phyloP scores from a whole-genome alignment of 2,329 filamentous ascomycete species.

The Pestalotiopsis sp. region DNA sequence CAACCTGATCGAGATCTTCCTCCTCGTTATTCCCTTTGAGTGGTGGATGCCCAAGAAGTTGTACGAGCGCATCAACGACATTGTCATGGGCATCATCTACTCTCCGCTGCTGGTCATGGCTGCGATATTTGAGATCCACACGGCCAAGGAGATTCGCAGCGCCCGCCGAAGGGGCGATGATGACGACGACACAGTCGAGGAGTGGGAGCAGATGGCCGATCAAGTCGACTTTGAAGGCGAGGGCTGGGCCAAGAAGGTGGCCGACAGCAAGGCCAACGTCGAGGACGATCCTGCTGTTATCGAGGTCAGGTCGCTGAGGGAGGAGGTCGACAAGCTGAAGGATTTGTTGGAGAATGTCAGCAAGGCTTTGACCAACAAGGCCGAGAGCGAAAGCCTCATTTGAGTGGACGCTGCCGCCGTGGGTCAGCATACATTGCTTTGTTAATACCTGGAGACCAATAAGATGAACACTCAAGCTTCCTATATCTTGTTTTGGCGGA shows the following conservation, averaged over 20 bases:
- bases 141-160: slow-evolving; percentile 66
- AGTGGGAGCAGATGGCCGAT: slow-evolving; percentile 84
- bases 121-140: slow-evolving; percentile 69
- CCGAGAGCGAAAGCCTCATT: slow-evolving; percentile 20
- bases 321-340: slow-evolving; percentile 62
- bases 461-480: not conserved
- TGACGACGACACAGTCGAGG: slow-evolving; percentile 86
- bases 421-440: too few relatives aligned
- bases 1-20: slow-evolving; percentile 87
- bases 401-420: not conserved
- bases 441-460: too few relatives aligned
- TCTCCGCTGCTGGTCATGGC: slow-evolving; percentile 80
- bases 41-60: slow-evolving; percentile 84
- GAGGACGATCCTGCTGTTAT: slow-evolving; percentile 76
- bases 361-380: slow-evolving; percentile 21
- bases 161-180: slow-evolving; percentile 82
- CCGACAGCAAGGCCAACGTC: slow-evolving; percentile 77
- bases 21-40: slow-evolving; percentile 79
- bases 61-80: slow-evolving; percentile 85
- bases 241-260: slow-evolving; percentile 83
- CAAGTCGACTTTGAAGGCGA: slow-evolving; percentile 80
- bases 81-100: slow-evolving; percentile 86
- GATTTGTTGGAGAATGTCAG: slow-evolving; percentile 39
- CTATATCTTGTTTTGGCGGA: not conserved
- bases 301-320: slow-evolving; percentile 64